Evolutionary conservation across 1,139 yeast species (phyloP).

Genomic region (Kodamaea plutei): DNA sequence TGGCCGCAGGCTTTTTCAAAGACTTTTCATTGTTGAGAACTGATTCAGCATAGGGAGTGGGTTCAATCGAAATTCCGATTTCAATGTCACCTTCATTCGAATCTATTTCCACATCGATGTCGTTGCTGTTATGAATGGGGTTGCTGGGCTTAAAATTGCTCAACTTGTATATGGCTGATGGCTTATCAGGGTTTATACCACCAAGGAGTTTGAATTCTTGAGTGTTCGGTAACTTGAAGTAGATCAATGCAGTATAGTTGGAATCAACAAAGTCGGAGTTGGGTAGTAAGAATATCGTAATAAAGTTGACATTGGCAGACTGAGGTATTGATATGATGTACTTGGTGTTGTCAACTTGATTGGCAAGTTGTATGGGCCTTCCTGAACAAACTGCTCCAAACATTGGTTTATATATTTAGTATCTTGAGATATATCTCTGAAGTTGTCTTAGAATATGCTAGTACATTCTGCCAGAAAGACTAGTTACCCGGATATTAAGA

Average conservation of each 20-base stretch:
- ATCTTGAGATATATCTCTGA: too few relatives aligned
- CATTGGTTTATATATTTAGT: too few relatives aligned
- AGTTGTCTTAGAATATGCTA: too few relatives aligned
- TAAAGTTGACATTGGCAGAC: slow-evolving; percentile 64
- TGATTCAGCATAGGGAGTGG: slow-evolving; percentile 55
- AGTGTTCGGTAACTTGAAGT: slow-evolving; percentile 73
- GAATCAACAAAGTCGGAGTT: slow-evolving; percentile 59
- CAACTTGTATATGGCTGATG: slow-evolving; percentile 86
- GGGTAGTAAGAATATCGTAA: slow-evolving; percentile 75
- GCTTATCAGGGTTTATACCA: slow-evolving; percentile 66
- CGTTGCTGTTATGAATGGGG: slow-evolving; percentile 37
- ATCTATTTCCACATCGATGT: slow-evolving; percentile 17
- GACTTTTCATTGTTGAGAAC: slow-evolving; percentile 38
- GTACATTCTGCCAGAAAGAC: too few relatives aligned
- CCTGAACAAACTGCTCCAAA: slow-evolving; percentile 59
- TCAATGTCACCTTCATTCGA: slow-evolving; percentile 32
- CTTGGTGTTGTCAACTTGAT: slow-evolving; percentile 61
- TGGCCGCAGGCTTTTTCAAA: slow-evolving; percentile 9
- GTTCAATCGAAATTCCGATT: slow-evolving; percentile 88
- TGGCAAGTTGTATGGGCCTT: slow-evolving; percentile 50
- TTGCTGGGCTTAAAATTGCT: slow-evolving; percentile 41
- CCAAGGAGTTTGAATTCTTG: slow-evolving; percentile 78
- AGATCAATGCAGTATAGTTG: slow-evolving; percentile 75
- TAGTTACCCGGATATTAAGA: too few relatives aligned
- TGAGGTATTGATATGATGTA: slow-evolving; percentile 59